Evolutionary conservation across 345 rosid genomes (phyloP).

Genomic region (Melastoma malabathricum): DNA sequence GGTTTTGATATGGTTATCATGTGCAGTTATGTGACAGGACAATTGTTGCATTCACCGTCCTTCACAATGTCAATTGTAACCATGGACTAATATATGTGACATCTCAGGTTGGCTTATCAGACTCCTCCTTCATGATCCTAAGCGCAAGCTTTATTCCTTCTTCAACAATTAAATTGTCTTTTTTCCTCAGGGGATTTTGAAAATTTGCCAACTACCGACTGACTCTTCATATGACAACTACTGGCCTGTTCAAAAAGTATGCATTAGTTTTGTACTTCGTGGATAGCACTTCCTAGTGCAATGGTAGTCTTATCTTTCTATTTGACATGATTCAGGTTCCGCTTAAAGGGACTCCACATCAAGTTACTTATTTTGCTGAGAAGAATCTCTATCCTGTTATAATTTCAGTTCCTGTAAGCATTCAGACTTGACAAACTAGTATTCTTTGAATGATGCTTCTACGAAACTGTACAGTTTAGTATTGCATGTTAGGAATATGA

Average conservation of each 20-base stretch:
- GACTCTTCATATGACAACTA: conserved; percentile 75
- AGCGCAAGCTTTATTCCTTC: background rate
- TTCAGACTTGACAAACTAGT: background rate
- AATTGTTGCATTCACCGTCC: conserved; percentile 91
- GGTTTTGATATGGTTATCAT: background rate
- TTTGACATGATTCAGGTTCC: conserved; percentile 49
- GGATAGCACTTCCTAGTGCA: background rate
- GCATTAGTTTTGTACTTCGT: background rate
- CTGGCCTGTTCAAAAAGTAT: conserved; percentile 95
- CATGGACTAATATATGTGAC: conserved; percentile 93
- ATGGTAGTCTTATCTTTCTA: conserved; percentile 5
- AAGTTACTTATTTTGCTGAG: conserved; percentile 86
- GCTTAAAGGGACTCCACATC: conserved; percentile 93
- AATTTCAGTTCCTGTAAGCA: conserved; percentile 81
- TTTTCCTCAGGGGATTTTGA: conserved; percentile 59
- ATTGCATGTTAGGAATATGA: background rate
- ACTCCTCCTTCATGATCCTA: conserved; percentile 7
- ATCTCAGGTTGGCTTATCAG: conserved; percentile 46
- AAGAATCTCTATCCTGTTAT: conserved; percentile 76
- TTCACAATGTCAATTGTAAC: conserved; percentile 93
- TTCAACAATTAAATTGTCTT: conserved; percentile 5
- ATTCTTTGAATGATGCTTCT: no score
- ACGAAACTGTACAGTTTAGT: no score
- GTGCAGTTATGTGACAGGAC: conserved; percentile 90
- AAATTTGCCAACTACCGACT: conserved; percentile 89